These are phyloP conservation scores for Bathelium albidoporum DNA, from an alignment of 495 filamentous ascomycete genomes.

Conservation along the genomic window DNA sequence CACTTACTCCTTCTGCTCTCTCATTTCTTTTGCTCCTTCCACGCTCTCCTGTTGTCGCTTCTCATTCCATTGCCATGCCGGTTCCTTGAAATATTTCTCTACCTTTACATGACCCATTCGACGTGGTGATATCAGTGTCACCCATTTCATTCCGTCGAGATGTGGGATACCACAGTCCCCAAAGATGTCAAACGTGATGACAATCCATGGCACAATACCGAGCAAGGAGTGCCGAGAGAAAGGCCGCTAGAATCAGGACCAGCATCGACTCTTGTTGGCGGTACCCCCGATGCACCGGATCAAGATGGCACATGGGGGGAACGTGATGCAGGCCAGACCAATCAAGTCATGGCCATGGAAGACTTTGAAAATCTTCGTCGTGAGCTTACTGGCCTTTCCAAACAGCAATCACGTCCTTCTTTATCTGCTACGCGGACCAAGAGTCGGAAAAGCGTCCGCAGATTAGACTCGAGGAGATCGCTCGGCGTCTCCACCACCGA, in stretches of 20 bases:
- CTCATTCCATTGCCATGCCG: neutral
- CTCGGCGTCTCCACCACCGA: constrained; percentile 15
- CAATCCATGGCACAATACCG: constrained; percentile 1
- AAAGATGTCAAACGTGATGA: neutral
- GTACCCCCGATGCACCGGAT: neutral
- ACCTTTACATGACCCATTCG: no score
- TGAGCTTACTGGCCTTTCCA: constrained; percentile 47
- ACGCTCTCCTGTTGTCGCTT: neutral
- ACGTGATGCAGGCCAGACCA: constrained; percentile 53
- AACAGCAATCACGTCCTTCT: constrained; percentile 8
- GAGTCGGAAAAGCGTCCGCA: constrained; percentile 17
- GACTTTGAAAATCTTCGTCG: constrained; percentile 59
- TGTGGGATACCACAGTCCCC: neutral
- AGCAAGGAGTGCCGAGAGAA: neutral
- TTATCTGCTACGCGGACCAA: neutral
- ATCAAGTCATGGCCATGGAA: constrained; percentile 53
- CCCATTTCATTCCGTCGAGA: neutral
- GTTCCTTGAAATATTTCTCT: neutral
- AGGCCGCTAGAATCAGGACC: constrained; percentile 12
- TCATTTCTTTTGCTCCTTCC: neutral
- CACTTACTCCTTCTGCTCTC: neutral
- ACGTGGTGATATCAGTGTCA: no score
- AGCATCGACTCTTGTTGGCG: neutral
- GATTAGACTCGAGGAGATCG: constrained; percentile 10
- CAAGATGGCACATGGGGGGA: constrained; percentile 69